Conservation (phyloP, 2,329 filamentous ascomycete species). For the Phaeomoniella chlamydospora region DNA sequence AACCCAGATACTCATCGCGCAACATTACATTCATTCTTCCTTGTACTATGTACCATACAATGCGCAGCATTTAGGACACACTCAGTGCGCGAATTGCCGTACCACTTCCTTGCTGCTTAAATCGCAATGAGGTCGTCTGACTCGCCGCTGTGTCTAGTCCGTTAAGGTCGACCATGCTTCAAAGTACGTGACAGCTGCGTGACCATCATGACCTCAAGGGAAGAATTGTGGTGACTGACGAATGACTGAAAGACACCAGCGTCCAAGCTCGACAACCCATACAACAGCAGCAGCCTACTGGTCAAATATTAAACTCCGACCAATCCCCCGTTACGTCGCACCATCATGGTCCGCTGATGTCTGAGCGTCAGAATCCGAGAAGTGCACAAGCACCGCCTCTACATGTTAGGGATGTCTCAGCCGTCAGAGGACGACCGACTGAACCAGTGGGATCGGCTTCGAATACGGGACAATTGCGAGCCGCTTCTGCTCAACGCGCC, state of each 20-base stretch:
- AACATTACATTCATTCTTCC: no score
- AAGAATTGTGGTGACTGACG: no score
- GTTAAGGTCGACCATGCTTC: neutral
- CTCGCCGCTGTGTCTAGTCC: neutral
- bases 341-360: conserved; percentile 20
- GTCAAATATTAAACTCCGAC: neutral
- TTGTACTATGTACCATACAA: no score
- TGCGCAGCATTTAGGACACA: no score
- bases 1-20: no score
- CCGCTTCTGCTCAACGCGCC: neutral
- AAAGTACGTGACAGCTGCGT: neutral
- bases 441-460: conserved; percentile 10
- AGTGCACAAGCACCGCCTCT: conserved; percentile 15
- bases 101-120: no score
- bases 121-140: neutral
- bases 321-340: conserved; percentile 16
- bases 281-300: neutral
- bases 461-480: conserved; percentile 10
- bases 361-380: conserved; percentile 21
- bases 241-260: neutral
- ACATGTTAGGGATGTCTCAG: conserved; percentile 28
- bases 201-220: no score
- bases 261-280: neutral
- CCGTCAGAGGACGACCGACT: conserved; percentile 25
- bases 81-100: no score